phyloP scores from a whole-genome alignment of 164 flowering plant genomes.

The Berberis vulgaris region DNA sequence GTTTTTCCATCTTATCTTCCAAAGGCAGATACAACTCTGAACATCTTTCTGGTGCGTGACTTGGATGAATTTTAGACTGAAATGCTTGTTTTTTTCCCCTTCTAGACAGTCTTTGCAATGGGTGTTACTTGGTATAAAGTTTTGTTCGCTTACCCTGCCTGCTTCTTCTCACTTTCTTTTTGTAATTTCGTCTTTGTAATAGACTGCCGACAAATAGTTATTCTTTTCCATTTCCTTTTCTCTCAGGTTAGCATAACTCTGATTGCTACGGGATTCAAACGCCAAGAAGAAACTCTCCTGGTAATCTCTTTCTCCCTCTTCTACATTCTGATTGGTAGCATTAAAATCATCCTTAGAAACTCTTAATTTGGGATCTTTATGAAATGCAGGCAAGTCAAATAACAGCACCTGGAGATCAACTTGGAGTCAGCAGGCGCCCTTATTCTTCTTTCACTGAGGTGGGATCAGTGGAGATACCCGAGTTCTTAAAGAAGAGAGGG shows the following conservation, averaged over 20 bases:
- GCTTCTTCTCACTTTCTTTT: no score
- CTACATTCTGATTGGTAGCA: neutral
- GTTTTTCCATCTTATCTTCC: no score
- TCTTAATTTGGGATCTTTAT: neutral
- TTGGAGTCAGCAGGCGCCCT: conserved; percentile 16
- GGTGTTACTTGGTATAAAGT: no score
- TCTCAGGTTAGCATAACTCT: conserved; percentile 27
- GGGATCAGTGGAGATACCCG: conserved; percentile 74
- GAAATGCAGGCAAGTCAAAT: conserved; percentile 16
- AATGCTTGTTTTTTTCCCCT: no score
- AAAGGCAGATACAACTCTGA: no score
- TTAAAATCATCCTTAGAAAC: neutral
- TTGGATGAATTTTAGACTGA: no score
- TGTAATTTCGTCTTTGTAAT: no score
- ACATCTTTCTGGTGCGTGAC: no score
- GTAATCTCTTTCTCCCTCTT: conserved; percentile 3
- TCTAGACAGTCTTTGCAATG: no score
- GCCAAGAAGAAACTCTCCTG: conserved; percentile 24
- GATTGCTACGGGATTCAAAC: conserved; percentile 23
- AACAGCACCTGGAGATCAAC: conserved; percentile 11
- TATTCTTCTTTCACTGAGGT: conserved; percentile 18
- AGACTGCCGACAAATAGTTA: neutral
- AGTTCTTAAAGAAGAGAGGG: conserved; percentile 87
- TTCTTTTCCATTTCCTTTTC: neutral
- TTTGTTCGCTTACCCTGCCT: no score